Percentiles rank a stretch among this genome's conserved stretches.
These are phyloP conservation scores for Hyphopichia pseudoburtonii DNA, from an alignment of 1,139 yeast species.

Conservation along the genomic window DNA sequence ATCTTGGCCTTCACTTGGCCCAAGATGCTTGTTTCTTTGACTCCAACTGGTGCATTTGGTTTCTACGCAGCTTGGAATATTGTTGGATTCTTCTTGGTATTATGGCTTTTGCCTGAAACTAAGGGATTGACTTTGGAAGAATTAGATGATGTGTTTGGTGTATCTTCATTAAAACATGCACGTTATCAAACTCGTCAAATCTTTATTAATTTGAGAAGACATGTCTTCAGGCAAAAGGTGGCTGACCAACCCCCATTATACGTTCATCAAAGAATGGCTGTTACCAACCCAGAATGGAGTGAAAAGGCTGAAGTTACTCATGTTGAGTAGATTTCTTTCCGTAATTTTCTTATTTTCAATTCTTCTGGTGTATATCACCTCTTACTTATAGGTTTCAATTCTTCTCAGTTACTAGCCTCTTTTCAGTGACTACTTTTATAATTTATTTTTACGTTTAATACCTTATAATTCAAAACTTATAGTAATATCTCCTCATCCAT, in stretches of 20 bases:
- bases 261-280: constrained; percentile 57
- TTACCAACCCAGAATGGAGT: constrained; percentile 60
- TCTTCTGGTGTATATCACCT: no score
- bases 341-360: neutral
- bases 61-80: constrained; percentile 89
- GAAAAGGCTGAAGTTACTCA: constrained; percentile 55
- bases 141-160: constrained; percentile 67
- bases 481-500: no score
- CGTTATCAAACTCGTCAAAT: constrained; percentile 50
- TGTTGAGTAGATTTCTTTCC: constrained; percentile 39
- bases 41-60: constrained; percentile 86
- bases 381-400: no score
- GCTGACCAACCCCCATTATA: constrained; percentile 55
- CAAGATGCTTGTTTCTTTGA: constrained; percentile 60
- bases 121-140: constrained; percentile 70
- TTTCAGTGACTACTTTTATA: no score
- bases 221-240: constrained; percentile 41
- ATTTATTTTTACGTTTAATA: no score
- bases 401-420: no score
- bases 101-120: constrained; percentile 72
- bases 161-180: constrained; percentile 55
- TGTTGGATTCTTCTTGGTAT: constrained; percentile 67
- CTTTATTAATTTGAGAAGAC: constrained; percentile 43
- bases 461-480: no score
- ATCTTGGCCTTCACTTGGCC: constrained; percentile 86